phyloP scores from a whole-genome alignment of 2,329 filamentous ascomycete genomes.

The Mollisiaceae sp. region DNA sequence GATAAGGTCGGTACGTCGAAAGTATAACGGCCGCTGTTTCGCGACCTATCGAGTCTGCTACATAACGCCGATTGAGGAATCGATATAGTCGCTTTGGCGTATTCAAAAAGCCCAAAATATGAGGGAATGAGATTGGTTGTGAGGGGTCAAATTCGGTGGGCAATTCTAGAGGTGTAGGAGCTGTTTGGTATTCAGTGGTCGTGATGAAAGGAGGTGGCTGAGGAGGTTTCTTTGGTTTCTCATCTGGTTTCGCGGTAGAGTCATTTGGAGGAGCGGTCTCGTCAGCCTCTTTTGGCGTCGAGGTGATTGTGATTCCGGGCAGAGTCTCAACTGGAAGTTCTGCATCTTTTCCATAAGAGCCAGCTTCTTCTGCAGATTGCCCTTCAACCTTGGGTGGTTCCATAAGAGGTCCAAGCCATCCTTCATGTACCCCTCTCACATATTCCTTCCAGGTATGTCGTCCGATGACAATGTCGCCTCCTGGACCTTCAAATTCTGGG shows the following conservation, averaged over 20 bases:
- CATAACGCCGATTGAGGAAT: slow-evolving; percentile 80
- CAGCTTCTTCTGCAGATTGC: slow-evolving; percentile 25
- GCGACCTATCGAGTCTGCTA: slow-evolving; percentile 88
- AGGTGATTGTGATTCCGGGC: slow-evolving; percentile 36
- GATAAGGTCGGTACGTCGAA: slow-evolving; percentile 55
- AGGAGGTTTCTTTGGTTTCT: slow-evolving; percentile 61
- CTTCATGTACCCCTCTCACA: slow-evolving; percentile 88
- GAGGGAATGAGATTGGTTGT: slow-evolving; percentile 77
- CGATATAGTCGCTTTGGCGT: slow-evolving; percentile 86
- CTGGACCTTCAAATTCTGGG: slow-evolving; percentile 71
- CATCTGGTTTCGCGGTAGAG: slow-evolving; percentile 41
- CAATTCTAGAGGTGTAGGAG: slow-evolving; percentile 66
- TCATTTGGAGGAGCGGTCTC: slow-evolving; percentile 11
- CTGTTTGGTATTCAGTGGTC: slow-evolving; percentile 71
- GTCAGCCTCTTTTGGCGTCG: slow-evolving; percentile 39
- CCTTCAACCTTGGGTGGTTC: slow-evolving; percentile 53
- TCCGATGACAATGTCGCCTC: slow-evolving; percentile 87
- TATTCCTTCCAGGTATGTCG: slow-evolving; percentile 98
- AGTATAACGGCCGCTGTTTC: slow-evolving; percentile 88
- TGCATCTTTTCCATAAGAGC: slow-evolving; percentile 19
- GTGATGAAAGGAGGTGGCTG: slow-evolving; percentile 77
- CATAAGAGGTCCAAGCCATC: slow-evolving; percentile 88
- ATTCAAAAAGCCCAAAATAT: slow-evolving; percentile 90
- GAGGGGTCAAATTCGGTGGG: slow-evolving; percentile 77
- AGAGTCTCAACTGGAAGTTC: slow-evolving; percentile 30